phyloP scores from a whole-genome alignment of 2,329 filamentous ascomycete species.

The Metarhizium sp. region DNA sequence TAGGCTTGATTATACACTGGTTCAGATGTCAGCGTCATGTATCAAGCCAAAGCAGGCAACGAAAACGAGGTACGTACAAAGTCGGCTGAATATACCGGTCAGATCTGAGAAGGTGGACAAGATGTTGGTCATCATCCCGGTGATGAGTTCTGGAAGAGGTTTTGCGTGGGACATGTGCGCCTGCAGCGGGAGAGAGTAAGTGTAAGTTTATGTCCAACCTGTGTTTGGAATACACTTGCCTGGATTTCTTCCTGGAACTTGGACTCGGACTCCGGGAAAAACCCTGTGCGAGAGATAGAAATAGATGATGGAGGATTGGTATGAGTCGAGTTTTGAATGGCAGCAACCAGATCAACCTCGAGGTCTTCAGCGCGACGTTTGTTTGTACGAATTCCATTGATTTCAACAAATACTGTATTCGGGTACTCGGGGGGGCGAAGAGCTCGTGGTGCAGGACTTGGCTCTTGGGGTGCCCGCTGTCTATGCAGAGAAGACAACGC shows the following conservation, averaged over 20 bases:
- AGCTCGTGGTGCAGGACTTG: neutral
- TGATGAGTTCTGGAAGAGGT: slow-evolving; percentile 12
- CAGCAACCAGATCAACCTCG: slow-evolving; percentile 21
- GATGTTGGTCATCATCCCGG: slow-evolving; percentile 21
- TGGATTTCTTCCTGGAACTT: slow-evolving; percentile 1
- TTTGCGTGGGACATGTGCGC: slow-evolving; percentile 14
- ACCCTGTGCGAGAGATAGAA: slow-evolving; percentile 2
- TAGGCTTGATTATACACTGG: slow-evolving; percentile 12
- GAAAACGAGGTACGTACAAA: slow-evolving; percentile 11
- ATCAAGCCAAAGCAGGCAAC: neutral
- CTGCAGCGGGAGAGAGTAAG: neutral
- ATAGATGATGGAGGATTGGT: slow-evolving; percentile 1
- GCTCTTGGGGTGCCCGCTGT: neutral
- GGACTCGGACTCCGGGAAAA: slow-evolving; percentile 1
- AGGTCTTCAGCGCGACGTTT: slow-evolving; percentile 20
- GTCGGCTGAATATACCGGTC: slow-evolving; percentile 15
- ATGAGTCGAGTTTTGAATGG: slow-evolving; percentile 8
- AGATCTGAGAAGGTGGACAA: slow-evolving; percentile 16
- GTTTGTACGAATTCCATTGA: slow-evolving; percentile 19
- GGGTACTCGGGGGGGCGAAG: neutral
- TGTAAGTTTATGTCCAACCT: neutral
- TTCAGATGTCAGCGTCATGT: neutral
- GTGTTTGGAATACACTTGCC: neutral
- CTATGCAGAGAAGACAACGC: neutral
- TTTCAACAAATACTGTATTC: slow-evolving; percentile 7